Percentiles rank a stretch among this genome's conserved stretches.
Conservation (phyloP, 495 filamentous ascomycete genomes). For the Durotheca rogersii region DNA sequence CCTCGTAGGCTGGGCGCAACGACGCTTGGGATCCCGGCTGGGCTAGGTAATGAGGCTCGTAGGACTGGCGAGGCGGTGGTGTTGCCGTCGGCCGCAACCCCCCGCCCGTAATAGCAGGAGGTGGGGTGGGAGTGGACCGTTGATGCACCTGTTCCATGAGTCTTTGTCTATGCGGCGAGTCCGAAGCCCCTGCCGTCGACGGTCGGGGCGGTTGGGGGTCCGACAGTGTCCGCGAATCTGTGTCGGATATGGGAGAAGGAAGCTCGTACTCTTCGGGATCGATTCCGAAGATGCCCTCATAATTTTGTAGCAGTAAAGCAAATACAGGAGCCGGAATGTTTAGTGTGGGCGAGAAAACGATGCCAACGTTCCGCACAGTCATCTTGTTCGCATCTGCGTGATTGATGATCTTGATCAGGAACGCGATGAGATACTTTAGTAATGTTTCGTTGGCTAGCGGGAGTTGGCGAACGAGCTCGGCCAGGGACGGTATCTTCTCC, state of each 20-base stretch:
- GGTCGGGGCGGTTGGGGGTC: conserved; percentile 37
- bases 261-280: conserved; percentile 60
- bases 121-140: conserved; percentile 47
- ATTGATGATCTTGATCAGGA: conserved; percentile 85
- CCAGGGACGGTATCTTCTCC: conserved; percentile 81
- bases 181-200: conserved; percentile 43
- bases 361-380: conserved; percentile 95
- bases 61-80: conserved; percentile 43
- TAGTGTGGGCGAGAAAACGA: conserved; percentile 96
- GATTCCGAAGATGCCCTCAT: conserved; percentile 78
- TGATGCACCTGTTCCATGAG: conserved; percentile 42
- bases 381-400: conserved; percentile 94
- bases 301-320: conserved; percentile 89
- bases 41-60: conserved; percentile 39
- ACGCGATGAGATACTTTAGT: conserved; percentile 77
- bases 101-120: conserved; percentile 38
- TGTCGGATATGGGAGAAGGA: conserved; percentile 34
- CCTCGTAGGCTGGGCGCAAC: conserved; percentile 47
- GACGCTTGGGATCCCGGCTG: conserved; percentile 35
- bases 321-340: conserved; percentile 97
- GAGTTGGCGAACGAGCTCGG: conserved; percentile 78
- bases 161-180: conserved; percentile 47
- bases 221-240: conserved; percentile 15
- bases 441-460: conserved; percentile 78
- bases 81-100: conserved; percentile 45